Percentiles rank a stretch among this genome's conserved stretches.
phyloP scores from a whole-genome alignment of 768 basidiomycete genomes.

The Hemileccinum rubropunctum region DNA sequence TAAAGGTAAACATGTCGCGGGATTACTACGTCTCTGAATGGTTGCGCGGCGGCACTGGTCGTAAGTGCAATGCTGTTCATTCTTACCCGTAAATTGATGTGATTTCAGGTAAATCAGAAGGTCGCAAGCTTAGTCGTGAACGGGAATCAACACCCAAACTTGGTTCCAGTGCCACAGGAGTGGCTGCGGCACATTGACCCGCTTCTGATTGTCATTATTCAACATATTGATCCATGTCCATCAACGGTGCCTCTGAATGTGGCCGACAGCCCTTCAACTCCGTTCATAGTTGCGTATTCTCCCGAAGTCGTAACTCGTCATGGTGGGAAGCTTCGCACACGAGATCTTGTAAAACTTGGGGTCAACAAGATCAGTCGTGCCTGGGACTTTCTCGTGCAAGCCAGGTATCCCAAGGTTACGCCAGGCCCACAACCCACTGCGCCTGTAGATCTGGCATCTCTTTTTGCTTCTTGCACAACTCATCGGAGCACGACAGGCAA shows the following conservation, averaged over 20 bases:
- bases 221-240: background rate
- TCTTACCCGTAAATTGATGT: no score
- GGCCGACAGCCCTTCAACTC: conserved; percentile 81
- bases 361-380: conserved; percentile 90
- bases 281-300: conserved; percentile 89
- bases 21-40: no score
- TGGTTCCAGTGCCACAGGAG: conserved; percentile 32
- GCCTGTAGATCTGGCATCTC: conserved; percentile 26
- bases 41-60: no score
- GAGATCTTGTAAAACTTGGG: conserved; percentile 89
- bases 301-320: conserved; percentile 93
- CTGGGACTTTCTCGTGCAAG: conserved; percentile 90
- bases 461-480: background rate
- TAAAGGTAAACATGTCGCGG: no score
- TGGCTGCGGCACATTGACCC: conserved; percentile 39
- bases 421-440: conserved; percentile 42
- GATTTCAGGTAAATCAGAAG: no score
- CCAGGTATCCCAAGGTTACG: conserved; percentile 75
- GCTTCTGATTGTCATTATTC: background rate
- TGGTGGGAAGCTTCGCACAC: conserved; percentile 81
- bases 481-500: conserved; percentile 9
- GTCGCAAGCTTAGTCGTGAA: no score
- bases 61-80: no score
- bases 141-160: conserved; percentile 58
- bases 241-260: conserved; percentile 76